phyloP scores from a whole-genome alignment of 768 basidiomycete species.

The Rhodocollybia butyracea region DNA sequence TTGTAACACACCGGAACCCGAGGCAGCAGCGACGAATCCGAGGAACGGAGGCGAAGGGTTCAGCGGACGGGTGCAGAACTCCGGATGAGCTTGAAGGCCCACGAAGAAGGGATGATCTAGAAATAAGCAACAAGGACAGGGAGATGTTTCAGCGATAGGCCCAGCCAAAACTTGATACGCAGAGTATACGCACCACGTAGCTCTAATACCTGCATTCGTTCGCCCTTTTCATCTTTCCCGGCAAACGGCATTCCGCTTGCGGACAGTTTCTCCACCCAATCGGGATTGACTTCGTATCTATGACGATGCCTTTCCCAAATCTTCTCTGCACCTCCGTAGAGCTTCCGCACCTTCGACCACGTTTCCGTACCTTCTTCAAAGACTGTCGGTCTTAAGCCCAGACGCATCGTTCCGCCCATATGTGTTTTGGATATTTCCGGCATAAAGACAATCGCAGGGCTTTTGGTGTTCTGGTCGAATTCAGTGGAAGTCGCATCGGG shows the following conservation, averaged over 20 bases:
- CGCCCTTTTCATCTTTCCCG: constrained; percentile 93
- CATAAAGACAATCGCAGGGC: constrained; percentile 93
- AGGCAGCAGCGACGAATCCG: constrained; percentile 87
- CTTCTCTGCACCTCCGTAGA: constrained; percentile 79
- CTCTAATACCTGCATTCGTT: constrained; percentile 97
- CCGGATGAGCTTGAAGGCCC: constrained; percentile 94
- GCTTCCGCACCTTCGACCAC: constrained; percentile 69
- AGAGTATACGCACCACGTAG: constrained; percentile 56
- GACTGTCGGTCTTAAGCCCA: constrained; percentile 95
- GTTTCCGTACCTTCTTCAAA: constrained; percentile 68
- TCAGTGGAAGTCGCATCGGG: constrained; percentile 81
- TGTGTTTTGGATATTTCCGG: constrained; percentile 97
- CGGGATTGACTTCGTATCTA: constrained; percentile 93
- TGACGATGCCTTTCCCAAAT: constrained; percentile 98
- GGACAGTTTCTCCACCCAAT: constrained; percentile 65
- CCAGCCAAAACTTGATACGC: neutral
- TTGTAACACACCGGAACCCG: constrained; percentile 47
- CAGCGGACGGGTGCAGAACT: constrained; percentile 96
- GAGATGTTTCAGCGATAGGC: neutral
- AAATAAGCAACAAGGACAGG: neutral
- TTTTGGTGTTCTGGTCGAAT: constrained; percentile 56
- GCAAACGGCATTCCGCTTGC: constrained; percentile 64
- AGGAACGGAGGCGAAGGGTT: constrained; percentile 98
- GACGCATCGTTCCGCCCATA: constrained; percentile 99
- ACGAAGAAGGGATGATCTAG: constrained; percentile 94